phyloP scores from a whole-genome alignment of 139 green algal species.

The Micractinium conductrix region DNA sequence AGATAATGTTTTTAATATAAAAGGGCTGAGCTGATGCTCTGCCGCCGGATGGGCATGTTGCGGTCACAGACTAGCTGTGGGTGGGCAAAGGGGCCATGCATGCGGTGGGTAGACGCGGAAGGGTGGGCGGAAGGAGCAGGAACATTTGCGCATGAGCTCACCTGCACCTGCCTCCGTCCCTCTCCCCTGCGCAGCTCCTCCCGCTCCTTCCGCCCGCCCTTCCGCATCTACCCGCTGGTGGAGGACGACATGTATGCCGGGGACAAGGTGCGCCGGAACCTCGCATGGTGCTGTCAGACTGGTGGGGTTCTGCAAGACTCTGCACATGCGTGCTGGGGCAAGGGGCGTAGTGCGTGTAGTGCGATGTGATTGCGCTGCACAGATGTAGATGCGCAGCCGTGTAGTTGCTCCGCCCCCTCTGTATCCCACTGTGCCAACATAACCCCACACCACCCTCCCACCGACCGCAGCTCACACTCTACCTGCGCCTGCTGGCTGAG shows the following conservation, averaged over 20 bases:
- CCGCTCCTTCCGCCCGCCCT: slow-evolving; percentile 88
- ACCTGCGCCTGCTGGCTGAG: slow-evolving; percentile 43
- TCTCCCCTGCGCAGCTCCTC: slow-evolving; percentile 55
- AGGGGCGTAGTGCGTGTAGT: not conserved
- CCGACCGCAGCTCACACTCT: slow-evolving; percentile 3
- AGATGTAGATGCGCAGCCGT: not conserved
- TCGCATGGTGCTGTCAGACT: too few species aligned
- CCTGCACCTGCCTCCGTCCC: not conserved
- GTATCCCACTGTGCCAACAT: too few species aligned
- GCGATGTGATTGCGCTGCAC: not conserved
- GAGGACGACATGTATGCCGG: slow-evolving; percentile 65
- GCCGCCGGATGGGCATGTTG: slow-evolving; percentile 89
- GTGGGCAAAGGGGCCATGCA: not conserved
- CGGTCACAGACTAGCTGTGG: slow-evolving; percentile 87
- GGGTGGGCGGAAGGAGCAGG: too few species aligned
- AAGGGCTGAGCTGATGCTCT: too few species aligned
- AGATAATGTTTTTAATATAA: too few species aligned
- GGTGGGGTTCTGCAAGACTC: too few species aligned
- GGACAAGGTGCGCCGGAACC: slow-evolving; percentile 33
- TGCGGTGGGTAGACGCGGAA: too few species aligned
- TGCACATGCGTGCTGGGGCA: not conserved
- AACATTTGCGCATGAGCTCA: too few species aligned
- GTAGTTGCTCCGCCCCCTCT: not conserved
- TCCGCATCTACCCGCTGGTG: slow-evolving; percentile 76
- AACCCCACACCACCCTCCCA: too few species aligned